Percentiles rank a stretch among this genome's conserved stretches.
Conservation (phyloP, 192 early-diverging fungal genomes). For the Coemansia nantahalensis region DNA sequence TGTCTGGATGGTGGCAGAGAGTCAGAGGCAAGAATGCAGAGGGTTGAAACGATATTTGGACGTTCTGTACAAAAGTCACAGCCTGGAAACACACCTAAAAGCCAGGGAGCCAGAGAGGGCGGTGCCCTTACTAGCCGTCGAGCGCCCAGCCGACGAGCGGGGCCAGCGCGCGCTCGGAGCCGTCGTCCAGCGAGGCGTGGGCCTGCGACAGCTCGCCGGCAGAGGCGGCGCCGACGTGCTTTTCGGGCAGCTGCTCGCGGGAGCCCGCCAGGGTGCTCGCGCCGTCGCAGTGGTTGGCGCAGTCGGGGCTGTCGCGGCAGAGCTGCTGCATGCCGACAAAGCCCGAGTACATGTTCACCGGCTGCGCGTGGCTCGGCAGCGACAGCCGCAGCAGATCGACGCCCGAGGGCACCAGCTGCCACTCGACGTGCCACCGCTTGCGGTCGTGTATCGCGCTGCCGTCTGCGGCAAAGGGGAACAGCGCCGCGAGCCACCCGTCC, state of each 20-base stretch:
- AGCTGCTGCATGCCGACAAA: constrained; percentile 49
- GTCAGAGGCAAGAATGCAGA: no score
- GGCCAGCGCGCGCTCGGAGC: constrained; percentile 15
- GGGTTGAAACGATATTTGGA: no score
- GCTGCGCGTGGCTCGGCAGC: not conserved
- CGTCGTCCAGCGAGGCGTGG: constrained; percentile 1
- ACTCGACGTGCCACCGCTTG: constrained; percentile 30
- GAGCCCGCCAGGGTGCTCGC: constrained; percentile 22
- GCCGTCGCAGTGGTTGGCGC: constrained; percentile 27
- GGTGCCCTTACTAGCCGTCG: constrained; percentile 14
- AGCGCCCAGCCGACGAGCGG: constrained; percentile 48
- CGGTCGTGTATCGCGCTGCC: constrained; percentile 20
- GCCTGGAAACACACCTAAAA: not conserved
- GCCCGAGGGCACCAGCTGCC: constrained; percentile 42
- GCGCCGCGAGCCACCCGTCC: constrained; percentile 46
- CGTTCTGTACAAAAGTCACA: no score
- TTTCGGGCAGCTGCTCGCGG: constrained; percentile 2
- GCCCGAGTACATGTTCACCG: constrained; percentile 43
- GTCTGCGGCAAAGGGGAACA: constrained; percentile 29
- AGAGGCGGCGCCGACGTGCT: not conserved
- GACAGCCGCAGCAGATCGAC: constrained; percentile 33
- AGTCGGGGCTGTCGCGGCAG: constrained; percentile 10
- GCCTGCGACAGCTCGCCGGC: no score
- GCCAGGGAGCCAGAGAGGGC: not conserved
- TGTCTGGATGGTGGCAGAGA: no score